Base-by-base conservation (phyloP, 2,329 filamentous ascomycete species). In the Colletotrichum sp. region DNA sequence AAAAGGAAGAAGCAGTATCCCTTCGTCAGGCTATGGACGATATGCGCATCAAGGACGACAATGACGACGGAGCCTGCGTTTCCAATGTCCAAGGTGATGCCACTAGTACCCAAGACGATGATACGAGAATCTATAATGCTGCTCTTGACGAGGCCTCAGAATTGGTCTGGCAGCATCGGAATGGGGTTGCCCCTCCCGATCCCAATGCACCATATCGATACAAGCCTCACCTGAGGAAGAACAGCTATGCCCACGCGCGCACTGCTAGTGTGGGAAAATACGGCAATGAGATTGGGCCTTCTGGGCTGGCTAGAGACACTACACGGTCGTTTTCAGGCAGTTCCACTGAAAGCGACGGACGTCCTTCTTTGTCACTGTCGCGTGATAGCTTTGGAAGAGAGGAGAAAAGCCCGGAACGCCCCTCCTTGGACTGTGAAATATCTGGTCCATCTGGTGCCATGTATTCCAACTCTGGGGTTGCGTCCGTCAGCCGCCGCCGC, bases 81-180 rank as follows among this genome's bases (percentile, higher is more conserved):
- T 79, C 83, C 60, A 80, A 78, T 8, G 77, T 77, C 13, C 80
- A 78, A n/a, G 18, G 52, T 7, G 65, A 36, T 15, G 4, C 55
- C 39, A 15, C 32, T 18, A 34, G 30, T 26, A 8, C 73, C 15
- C 78, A 88, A 32, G 89, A 92, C 3, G 92, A 93, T 24, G 92
- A 93, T 75, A 22, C n/a, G 28, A 83, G 90, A 60, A 83, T 96
- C 65, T 94, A 95, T 82, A 87, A 91, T 15, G 93, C 93, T 55
- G 95, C 95, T 34, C 92, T 95, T 76, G 88, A 95, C 75, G 95
- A 96, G 83, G 95, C 95, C 13, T 93, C 94, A 2, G 94, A 96
- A 82, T 88, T 96, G 62, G 95, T 96, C 59, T 96, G 92, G 90
- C 92, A 93, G 81, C 95, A 96, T 81, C 89, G 93, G 81, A 90